A percentile compares a stretch with the other conserved stretches of the same genome.
Conservation (phyloP, 345 rosid species). For the Citrus sinensis region DVS_A1.0 CM039165.1:38894501-38895000, state of each 20-base stretch:
- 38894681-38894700: slow-evolving; percentile 87
- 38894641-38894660: slow-evolving; percentile 62
- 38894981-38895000: slow-evolving; percentile 2
- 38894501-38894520: slow-evolving; percentile 4
- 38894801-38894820: background rate
- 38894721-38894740: slow-evolving; percentile 3
- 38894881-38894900: background rate
- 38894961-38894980: background rate
- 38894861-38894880: background rate
- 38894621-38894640: slow-evolving; percentile 46
- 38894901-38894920: background rate
- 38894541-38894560: slow-evolving; percentile 98
- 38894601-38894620: slow-evolving; percentile 63
- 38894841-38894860: background rate
- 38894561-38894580: slow-evolving; percentile 64
- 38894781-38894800: background rate
- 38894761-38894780: background rate
- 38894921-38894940: background rate
- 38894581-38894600: slow-evolving; percentile 67
- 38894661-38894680: slow-evolving; percentile 86
- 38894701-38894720: slow-evolving; percentile 88
- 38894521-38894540: slow-evolving; percentile 15
- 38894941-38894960: background rate
- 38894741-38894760: background rate
- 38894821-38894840: background rate